Evolutionary conservation across 345 rosid species (phyloP), one percentile per base, ranked within the genome.

Genomic region (Brassica rapa): DNA sequence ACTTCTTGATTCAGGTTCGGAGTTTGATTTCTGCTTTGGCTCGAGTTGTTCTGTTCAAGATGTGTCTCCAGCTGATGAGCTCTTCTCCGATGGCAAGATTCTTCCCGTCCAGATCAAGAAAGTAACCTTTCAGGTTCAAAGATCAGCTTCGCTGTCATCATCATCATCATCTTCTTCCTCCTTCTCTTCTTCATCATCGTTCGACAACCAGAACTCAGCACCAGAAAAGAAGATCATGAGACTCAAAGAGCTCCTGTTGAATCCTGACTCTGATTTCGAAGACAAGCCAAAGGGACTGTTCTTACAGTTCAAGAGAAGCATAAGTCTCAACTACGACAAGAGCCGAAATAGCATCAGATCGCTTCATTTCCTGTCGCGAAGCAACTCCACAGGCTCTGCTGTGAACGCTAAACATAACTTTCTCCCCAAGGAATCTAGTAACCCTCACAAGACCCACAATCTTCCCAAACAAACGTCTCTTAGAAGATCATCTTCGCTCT

Each of bases 311-410:
- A 90, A 87, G 78, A 87, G 96, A 84, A 91, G 97, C 86, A 86
- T 82, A 66, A 94, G 98, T 73, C 87, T 90, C 25, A 90, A 91
- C 77, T 86, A 89, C 51, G 94, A 90, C 6, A 82, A 85, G 30
- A 66, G 70, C 27, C 65, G 87, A 83, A 68, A 5, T 55, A 78
- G 88, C 76, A 87, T 94, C 69, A 85, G 89, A 11, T 87, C 94
- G 4, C 69, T 91, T 11, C 88, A 87, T 53, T 90, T 94, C 75
- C 91, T 91, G 23, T 82, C 97, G 14, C 77, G 98, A 56, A 94
- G 97, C 80, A 85, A 92, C 74, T 93, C 98, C 27, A 93, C 98
- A n/a, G 95, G 95, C 57, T 91, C 95, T 5, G 86, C 86, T 49
- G 88, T 83, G 37, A 87, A 83, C 78, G 89, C 88, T n/a, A 89